Evolutionary conservation across 2,329 filamentous ascomycete genomes (phyloP), one percentile per base, ranked within the genome.

Genomic region (Cordyceps pruinosa): DNA sequence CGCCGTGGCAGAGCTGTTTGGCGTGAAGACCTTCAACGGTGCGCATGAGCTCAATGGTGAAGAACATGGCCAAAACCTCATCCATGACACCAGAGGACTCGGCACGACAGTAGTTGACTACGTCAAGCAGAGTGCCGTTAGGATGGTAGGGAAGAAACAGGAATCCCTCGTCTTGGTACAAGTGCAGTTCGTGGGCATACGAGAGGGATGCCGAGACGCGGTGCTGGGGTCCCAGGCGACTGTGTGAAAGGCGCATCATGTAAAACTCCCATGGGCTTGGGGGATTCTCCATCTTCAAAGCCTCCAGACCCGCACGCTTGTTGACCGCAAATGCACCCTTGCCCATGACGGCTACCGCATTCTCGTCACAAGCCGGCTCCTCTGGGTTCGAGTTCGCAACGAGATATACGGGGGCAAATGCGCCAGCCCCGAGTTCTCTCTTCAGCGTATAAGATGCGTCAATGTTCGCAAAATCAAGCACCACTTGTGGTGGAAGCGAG

Each of bases 211-310:
- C 85, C 1, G 84, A 80, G 0, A 88, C 87, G 15, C 93, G 85
- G 59, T 88, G 75, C 30, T 81, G 82, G 1, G 86, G 79, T 0
- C 86, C 87, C 0, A 99, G 78, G 1, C 94, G 88, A 23, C 82
- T 77, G 61, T 93, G 89, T 2, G 89, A 85, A 56, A 90, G 83
- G 1, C 90, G 87, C 76, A 97, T 90, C 72, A 99, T 95, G 73
- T 96, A 89, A 68, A 97, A 99, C 68, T 99, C 94, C 94, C 94
- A 99, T 0, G 89, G 80, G 5, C 86, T 88, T 0, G 93, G 89
- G 1, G 92, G 90, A 32, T 88, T 83, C 73, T 99, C 94, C 84
- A 96, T 92, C 73, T 99, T 99, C 64, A 99, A 79, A 1, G 94
- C 94, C 71, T 97, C 91, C 5, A 94, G 78, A 1, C 76, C 61